Base-by-base conservation (phyloP, 2,329 filamentous ascomycete genomes). In the Polychaeton citri region DNA sequence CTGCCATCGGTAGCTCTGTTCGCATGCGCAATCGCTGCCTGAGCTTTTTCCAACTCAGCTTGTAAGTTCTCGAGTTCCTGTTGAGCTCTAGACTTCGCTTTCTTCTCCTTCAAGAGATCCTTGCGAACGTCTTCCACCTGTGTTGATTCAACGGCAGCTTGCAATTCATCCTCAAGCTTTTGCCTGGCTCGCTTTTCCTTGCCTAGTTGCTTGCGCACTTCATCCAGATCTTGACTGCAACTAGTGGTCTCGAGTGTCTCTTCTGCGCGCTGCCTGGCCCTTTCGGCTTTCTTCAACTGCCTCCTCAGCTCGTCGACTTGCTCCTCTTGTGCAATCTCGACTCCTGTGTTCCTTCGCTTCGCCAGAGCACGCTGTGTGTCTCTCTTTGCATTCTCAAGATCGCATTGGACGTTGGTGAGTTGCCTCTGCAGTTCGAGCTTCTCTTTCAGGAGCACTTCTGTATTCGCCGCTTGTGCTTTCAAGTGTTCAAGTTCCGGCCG, bases 361-460 rank as follows among this genome's bases (percentile, higher is more conserved):
- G 63, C 63, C 4, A 63, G 47, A 3, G 69, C 70, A 35, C 77
- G 72, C 45, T 78, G 72, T 6, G 72, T 65, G 3, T 76, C 70
- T n/a, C 76, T 72, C 55, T 76, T 88, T 54, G 90, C 83, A 45
- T 81, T 83, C 44, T 87, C 83, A 2, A 94, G 68, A 48, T 93
- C 81, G 30, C 84, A 76, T 55, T 93, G 81, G 2, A 87, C 59
- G 2, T 79, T 76, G 50, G 71, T 79, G 19, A 94, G 58, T 58
- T 90, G 82, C 32, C 81, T 77, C 52, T 90, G 79, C 10, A 95
- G 61, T 2, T 79, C 71, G 32, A 88, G 66, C 56, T 92, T 94
- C 53, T 93, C 85, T 2, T 79, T 68, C 12, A 92, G 65, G 8
- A 83, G 63, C 2, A 72, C 69, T 50, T 86, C 77, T 36, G 87